Conservation (phyloP, 148 eudicot species). For the Salicornia ramosissima region DNA sequence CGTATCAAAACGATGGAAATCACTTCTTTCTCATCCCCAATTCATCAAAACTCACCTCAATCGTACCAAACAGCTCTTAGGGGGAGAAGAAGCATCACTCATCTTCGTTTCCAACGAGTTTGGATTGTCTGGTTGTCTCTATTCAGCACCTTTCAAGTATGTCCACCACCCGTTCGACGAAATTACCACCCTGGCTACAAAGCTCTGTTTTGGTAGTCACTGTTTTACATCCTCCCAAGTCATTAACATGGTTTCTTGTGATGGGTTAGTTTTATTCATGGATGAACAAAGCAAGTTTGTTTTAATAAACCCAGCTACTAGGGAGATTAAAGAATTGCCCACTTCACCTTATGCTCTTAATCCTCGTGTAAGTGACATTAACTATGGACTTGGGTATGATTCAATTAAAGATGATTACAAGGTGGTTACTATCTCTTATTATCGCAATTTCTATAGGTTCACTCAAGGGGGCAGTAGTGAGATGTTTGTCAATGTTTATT, state of each 20-base stretch:
- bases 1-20: slow-evolving; percentile 21
- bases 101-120: not conserved
- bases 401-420: slow-evolving; percentile 16
- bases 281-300: not conserved
- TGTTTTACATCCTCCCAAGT: too few relatives aligned
- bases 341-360: slow-evolving; percentile 1
- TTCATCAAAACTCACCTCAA: slow-evolving; percentile 26
- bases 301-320: slow-evolving; percentile 19
- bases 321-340: not conserved
- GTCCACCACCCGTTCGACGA: slow-evolving; percentile 5
- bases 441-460: not conserved
- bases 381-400: slow-evolving; percentile 25
- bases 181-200: not conserved
- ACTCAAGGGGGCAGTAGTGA: too few relatives aligned
- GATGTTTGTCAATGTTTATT: slow-evolving; percentile 11
- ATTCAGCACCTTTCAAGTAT: not conserved
- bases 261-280: slow-evolving; percentile 9
- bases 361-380: not conserved
- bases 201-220: not conserved
- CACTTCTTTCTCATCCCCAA: slow-evolving; percentile 15
- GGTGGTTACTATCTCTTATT: not conserved
- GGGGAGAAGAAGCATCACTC: not conserved
- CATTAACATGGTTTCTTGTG: slow-evolving; percentile 9
- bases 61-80: not conserved
- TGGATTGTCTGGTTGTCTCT: not conserved